Evolutionary conservation across 805 yeast species (phyloP), one percentile per base, ranked within the genome.

Genomic region (Hanseniaspora mollemarum): DNA sequence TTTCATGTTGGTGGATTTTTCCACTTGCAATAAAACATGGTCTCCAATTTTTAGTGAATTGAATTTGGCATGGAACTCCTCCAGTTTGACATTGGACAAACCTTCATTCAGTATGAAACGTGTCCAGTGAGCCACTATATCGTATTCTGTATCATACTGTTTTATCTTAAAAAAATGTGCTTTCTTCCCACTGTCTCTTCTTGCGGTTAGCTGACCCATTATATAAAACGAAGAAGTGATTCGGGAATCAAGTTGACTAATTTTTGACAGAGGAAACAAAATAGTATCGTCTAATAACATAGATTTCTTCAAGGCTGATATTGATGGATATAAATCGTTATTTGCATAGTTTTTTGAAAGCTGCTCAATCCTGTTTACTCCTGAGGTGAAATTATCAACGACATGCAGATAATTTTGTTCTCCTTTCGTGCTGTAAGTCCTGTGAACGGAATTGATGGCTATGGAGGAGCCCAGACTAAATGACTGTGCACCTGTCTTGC

Each of bases 141-240:
- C 43, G 39, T 46, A 31, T 36, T 31, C 18, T 43, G 42, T n/a
- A 24, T 53, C 46, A 26, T 49, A 33, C 35, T 54, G 53, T 25
- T 36, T 39, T 13, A 65, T 44, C 49, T 62, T 65, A 25, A 64
- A 56, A 50, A 65, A 65, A 42, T 64, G 61, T 37, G 65, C 63
- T 41, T 61, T 62, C 49, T 60, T 63, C 15, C 68, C 67, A 8
- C 65, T 57, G 41, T 55, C 58, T 36, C 69, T 57, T 16, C 63
- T 59, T 31, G 55, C 57, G 35, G 54, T 58, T 40, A 65, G 58
- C 22, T 63, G 55, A 9, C 67, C 69, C 52, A 56, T 53, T 5
- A 56, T 32, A 19, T 32, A 36, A 18, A 53, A 42, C 6, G 42
- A 19, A 21, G 25, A 22, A 15, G 24, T 18, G 8, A 7, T 24